Evolutionary conservation across 495 filamentous ascomycete species (phyloP).

Genomic region (Poronia punctata): DNA sequence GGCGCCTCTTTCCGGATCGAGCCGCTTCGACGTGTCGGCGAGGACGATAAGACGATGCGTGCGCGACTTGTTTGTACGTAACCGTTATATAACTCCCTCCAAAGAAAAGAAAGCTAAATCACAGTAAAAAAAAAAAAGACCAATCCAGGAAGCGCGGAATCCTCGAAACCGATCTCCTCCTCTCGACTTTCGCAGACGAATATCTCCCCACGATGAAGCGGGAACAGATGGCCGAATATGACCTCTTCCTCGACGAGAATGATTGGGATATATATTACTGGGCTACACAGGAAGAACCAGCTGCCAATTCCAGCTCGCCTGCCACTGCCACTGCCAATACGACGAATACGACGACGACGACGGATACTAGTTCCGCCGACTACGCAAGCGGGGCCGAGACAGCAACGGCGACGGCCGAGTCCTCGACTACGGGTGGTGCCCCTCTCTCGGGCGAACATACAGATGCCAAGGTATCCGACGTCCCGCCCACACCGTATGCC

Average conservation of each 20-base stretch:
- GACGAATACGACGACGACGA: constrained; percentile 32
- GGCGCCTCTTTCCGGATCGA: constrained; percentile 84
- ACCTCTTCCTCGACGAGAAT: constrained; percentile 94
- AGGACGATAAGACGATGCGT: constrained; percentile 75
- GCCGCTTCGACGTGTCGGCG: constrained; percentile 71
- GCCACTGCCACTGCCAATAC: constrained; percentile 21
- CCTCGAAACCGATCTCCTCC: constrained; percentile 88
- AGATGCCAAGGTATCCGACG: constrained; percentile 17
- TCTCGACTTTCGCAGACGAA: constrained; percentile 87
- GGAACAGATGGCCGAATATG: constrained; percentile 74
- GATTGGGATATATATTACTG: constrained; percentile 99
- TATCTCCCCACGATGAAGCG: constrained; percentile 66
- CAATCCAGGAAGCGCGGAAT: constrained; percentile 96
- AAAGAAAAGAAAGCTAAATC: not conserved
- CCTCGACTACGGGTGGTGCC: constrained; percentile 14
- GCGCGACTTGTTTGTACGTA: constrained; percentile 84
- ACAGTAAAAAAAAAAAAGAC: constrained; percentile 46
- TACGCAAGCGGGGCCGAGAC: constrained; percentile 36
- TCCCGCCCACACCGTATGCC: constrained; percentile 11
- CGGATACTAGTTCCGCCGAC: constrained; percentile 26
- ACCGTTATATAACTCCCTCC: not conserved
- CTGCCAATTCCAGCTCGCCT: constrained; percentile 32
- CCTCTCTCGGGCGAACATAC: constrained; percentile 12
- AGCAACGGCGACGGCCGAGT: constrained; percentile 8
- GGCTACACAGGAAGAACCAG: constrained; percentile 81